These are phyloP conservation scores for Pseudogymnoascus sp. DNA, from an alignment of 2,329 filamentous ascomycete genomes.

Conservation along the genomic window DNA sequence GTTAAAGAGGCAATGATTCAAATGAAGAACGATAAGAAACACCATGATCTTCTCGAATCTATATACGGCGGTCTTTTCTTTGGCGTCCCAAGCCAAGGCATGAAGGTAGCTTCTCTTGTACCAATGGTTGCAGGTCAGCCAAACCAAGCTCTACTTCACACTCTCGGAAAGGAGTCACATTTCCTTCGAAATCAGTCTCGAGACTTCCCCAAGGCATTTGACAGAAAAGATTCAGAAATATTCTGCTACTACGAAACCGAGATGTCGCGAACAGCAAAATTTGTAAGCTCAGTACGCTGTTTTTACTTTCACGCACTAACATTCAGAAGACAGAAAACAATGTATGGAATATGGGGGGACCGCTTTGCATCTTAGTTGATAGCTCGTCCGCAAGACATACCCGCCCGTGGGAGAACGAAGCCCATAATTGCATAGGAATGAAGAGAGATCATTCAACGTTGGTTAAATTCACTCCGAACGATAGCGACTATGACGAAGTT, in stretches of 20 bases:
- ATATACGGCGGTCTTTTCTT: constrained; percentile 15
- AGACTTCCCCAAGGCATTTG: constrained; percentile 11
- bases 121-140: constrained; percentile 15
- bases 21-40: constrained; percentile 7
- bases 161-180: constrained; percentile 10
- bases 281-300: background rate
- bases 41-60: background rate
- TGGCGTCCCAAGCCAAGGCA: constrained; percentile 16
- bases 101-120: constrained; percentile 13
- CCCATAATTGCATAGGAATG: constrained; percentile 1
- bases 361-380: background rate
- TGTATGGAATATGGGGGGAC: constrained; percentile 5
- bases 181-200: constrained; percentile 5
- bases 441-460: constrained; percentile 10
- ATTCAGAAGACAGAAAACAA: background rate
- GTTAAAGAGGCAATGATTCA: constrained; percentile 18
- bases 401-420: background rate
- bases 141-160: constrained; percentile 12
- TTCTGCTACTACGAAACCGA: constrained; percentile 16
- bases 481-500: constrained; percentile 8
- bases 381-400: constrained; percentile 5
- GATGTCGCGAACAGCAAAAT: constrained; percentile 12
- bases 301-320: background rate
- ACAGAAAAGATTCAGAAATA: constrained; percentile 10
- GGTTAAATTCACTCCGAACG: constrained; percentile 10